Evolutionary conservation across 495 filamentous ascomycete species (phyloP).

Genomic region (Sabuloglossum arenarium): DNA sequence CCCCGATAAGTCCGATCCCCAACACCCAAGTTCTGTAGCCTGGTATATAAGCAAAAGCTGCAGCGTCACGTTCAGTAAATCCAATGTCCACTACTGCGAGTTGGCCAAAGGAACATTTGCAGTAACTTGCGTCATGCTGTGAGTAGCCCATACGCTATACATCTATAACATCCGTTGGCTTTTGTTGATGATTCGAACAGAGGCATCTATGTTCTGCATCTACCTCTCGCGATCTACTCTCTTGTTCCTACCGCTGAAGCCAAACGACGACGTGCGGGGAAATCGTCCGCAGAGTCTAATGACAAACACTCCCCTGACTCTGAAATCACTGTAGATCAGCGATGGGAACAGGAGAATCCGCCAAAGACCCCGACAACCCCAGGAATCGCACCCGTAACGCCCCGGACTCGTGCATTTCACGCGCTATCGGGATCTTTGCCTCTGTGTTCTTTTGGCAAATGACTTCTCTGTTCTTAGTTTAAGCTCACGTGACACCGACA

Average conservation of each 20-base stretch:
- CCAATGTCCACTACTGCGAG: slow-evolving; percentile 44
- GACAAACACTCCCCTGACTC: slow-evolving; percentile 14
- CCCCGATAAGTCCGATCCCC: slow-evolving; percentile 56
- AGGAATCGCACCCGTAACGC: slow-evolving; percentile 16
- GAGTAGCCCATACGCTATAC: slow-evolving; percentile 15
- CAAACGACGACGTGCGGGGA: slow-evolving; percentile 9
- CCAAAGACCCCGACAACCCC: slow-evolving; percentile 11
- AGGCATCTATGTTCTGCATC: slow-evolving; percentile 13
- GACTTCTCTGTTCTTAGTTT: background rate
- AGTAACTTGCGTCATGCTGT: slow-evolving; percentile 50
- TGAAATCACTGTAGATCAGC: slow-evolving; percentile 15
- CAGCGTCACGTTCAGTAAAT: slow-evolving; percentile 31
- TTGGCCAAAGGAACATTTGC: slow-evolving; percentile 61
- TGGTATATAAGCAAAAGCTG: slow-evolving; percentile 80
- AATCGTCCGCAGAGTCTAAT: slow-evolving; percentile 8
- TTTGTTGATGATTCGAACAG: slow-evolving; percentile 5
- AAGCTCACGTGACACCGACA: background rate
- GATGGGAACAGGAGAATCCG: slow-evolving; percentile 20
- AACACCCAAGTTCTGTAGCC: slow-evolving; percentile 41
- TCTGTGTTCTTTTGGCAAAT: background rate
- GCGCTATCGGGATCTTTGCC: slow-evolving; percentile 6
- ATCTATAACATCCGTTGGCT: background rate
- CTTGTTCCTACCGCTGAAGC: slow-evolving; percentile 12
- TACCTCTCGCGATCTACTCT: slow-evolving; percentile 15
- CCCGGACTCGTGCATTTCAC: slow-evolving; percentile 21